A percentile compares a stretch with the other conserved stretches of the same genome.
Evolutionary conservation across 768 basidiomycete species (phyloP).

Genomic region (Mycena belliarum): DNA sequence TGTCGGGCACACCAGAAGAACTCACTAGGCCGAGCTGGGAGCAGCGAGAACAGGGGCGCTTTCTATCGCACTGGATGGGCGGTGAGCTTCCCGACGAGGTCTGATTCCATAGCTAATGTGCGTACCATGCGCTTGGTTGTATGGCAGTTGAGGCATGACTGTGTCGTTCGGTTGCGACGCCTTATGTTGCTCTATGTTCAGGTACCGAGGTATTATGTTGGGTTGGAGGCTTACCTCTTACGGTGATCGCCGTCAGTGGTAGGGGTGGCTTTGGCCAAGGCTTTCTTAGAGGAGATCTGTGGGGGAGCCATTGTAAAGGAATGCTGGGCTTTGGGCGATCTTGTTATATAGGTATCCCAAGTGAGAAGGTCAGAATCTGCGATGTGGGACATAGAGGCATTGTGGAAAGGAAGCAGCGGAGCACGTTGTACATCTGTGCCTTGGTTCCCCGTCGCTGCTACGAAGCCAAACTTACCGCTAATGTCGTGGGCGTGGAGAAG

Average conservation of each 20-base stretch:
- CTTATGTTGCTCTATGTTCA: slow-evolving; percentile 12
- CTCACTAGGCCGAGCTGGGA: slow-evolving; percentile 17
- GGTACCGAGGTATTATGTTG: background rate
- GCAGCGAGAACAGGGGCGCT: slow-evolving; percentile 39
- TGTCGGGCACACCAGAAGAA: background rate
- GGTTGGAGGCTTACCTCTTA: background rate
- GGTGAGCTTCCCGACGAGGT: background rate
- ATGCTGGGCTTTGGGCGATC: background rate
- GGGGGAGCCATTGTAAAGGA: background rate
- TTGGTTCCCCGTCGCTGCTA: slow-evolving; percentile 14
- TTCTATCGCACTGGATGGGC: slow-evolving; percentile 43
- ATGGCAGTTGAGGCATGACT: slow-evolving; percentile 55
- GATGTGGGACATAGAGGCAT: background rate
- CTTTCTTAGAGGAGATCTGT: background rate
- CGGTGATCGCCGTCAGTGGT: slow-evolving; percentile 5
- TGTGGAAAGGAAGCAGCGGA: slow-evolving; percentile 1
- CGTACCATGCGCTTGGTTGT: slow-evolving; percentile 57
- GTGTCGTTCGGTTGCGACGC: slow-evolving; percentile 52
- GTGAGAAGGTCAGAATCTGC: background rate
- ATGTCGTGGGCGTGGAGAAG: background rate
- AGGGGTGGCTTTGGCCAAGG: background rate
- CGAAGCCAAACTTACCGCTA: background rate
- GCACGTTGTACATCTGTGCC: background rate
- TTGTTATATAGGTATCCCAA: background rate
- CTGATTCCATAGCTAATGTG: background rate